Evolutionary conservation across 495 filamentous ascomycete species (phyloP), one percentile per base, ranked within the genome.

Genomic region (Xylaria grammica): DNA sequence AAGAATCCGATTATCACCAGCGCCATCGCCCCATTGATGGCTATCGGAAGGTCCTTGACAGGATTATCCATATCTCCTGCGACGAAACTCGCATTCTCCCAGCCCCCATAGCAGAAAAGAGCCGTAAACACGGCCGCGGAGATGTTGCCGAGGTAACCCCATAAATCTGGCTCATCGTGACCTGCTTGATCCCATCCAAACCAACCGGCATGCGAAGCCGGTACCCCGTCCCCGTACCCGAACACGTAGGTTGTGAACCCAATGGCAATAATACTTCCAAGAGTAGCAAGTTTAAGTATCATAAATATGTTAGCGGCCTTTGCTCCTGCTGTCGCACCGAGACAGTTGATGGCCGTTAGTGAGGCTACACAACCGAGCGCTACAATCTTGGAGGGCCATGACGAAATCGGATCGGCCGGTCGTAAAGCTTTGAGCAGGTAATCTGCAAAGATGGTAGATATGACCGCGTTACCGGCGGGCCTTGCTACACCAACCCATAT

Each of bases 361-460:
- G 61, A 44, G 24, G 67, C 51, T 46, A 78, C 66, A 63, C 72
- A 74, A 26, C 62, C 8, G 13, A 73, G 51, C 30, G 75, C 74
- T 26, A 72, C 65, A 15, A 66, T 22, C 53, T 77, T 78, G n/a
- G 71, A n/a, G 10, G 65, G 29, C 67, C 69, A 73, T 17, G 55
- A 55, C 20, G 60, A 45, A 34, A 56, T 63, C 32, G 54, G 26
- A 51, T 61, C 59, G 45, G 67, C 36, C 34, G 60, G 64, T 29
- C 15, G 32, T 52, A 65, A 20, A 44, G 49, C 54, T 53, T 60
- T 52, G 45, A 62, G 65, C 19, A 77, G 44, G 24, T 74, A 73
- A 40, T 79, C 72, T 29, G 74, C 72, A 42, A 78, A 78, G 49
- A 79, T 72, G 48, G 74, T 70, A 15, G 72, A 60, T 57, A 75